Percentiles rank a stretch among this genome's conserved stretches.
Conservation (phyloP, 2,329 filamentous ascomycete genomes). For the Myotisia sp. region DNA sequence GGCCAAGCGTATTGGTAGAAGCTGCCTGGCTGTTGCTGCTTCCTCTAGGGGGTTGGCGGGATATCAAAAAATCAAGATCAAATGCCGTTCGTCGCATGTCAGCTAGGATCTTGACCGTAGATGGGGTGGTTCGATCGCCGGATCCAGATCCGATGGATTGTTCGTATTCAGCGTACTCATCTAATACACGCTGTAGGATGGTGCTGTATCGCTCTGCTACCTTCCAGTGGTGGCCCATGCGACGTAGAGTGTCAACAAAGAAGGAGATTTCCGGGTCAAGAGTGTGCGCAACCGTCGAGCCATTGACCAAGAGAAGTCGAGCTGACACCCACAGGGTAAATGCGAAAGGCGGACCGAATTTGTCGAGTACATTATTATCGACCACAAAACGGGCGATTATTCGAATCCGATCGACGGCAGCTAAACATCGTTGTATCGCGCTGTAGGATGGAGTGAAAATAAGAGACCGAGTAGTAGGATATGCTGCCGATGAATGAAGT, state of each 20-base stretch:
- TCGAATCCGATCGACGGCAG: conserved; percentile 69
- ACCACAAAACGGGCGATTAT: conserved; percentile 66
- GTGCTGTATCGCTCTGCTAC: conserved; percentile 70
- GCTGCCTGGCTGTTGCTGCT: conserved; percentile 23
- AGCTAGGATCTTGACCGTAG: conserved; percentile 70
- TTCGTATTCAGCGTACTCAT: conserved; percentile 71
- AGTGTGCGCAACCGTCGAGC: conserved; percentile 74
- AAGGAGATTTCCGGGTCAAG: conserved; percentile 65
- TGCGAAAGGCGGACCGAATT: conserved; percentile 78
- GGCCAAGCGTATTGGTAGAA: conserved; percentile 4
- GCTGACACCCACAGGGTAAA: conserved; percentile 89
- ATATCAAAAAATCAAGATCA: conserved; percentile 80
- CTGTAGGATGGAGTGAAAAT: conserved; percentile 83
- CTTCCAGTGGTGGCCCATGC: conserved; percentile 73
- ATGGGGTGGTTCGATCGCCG: conserved; percentile 61
- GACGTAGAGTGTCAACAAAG: conserved; percentile 66
- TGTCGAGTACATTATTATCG: conserved; percentile 57
- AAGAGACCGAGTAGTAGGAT: conserved; percentile 73
- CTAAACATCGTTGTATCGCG: conserved; percentile 68
- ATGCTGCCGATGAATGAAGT: conserved; percentile 80
- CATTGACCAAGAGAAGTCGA: conserved; percentile 73
- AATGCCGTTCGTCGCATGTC: conserved; percentile 87
- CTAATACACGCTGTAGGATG: conserved; percentile 66
- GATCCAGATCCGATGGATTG: conserved; percentile 30
- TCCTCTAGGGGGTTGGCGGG: conserved; percentile 49